Evolutionary conservation across 2,329 filamentous ascomycete genomes (phyloP).

Genomic region (Botrytis medusae): DNA sequence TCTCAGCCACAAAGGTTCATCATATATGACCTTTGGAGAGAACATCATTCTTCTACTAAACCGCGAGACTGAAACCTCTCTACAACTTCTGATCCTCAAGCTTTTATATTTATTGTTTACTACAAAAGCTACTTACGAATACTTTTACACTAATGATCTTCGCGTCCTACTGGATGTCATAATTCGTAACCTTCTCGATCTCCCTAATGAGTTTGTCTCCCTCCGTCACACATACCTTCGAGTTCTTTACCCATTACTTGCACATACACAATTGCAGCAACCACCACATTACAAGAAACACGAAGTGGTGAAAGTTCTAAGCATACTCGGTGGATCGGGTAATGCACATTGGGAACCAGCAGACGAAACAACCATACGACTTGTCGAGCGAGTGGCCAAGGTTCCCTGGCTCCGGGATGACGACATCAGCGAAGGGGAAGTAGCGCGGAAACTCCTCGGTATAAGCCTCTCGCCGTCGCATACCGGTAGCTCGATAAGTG

Average conservation of each 20-base stretch:
- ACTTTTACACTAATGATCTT: slow-evolving; percentile 97
- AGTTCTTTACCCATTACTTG: slow-evolving; percentile 85
- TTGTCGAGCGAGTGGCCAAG: slow-evolving; percentile 72
- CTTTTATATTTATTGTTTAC: slow-evolving; percentile 94
- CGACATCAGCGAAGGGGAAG: slow-evolving; percentile 45
- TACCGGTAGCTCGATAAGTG: slow-evolving; percentile 71
- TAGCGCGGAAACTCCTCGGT: slow-evolving; percentile 62
- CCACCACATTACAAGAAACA: slow-evolving; percentile 89
- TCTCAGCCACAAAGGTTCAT: slow-evolving; percentile 74
- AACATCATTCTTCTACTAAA: slow-evolving; percentile 96
- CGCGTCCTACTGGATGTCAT: slow-evolving; percentile 94
- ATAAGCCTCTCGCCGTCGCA: slow-evolving; percentile 68
- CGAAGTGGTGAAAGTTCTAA: slow-evolving; percentile 75
- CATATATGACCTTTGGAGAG: slow-evolving; percentile 93
- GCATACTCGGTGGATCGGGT: slow-evolving; percentile 65
- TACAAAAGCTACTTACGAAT: slow-evolving; percentile 87
- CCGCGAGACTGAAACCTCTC: slow-evolving; percentile 87
- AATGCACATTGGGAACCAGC: slow-evolving; percentile 76
- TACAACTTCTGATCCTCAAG: slow-evolving; percentile 95
- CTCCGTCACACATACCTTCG: slow-evolving; percentile 92
- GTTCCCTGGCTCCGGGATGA: slow-evolving; percentile 65
- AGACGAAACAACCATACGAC: slow-evolving; percentile 75
- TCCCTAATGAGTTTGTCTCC: slow-evolving; percentile 76
- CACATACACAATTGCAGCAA: slow-evolving; percentile 84
- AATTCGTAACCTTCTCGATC: slow-evolving; percentile 91